Base-by-base conservation (phyloP, 2,329 filamentous ascomycete genomes). In the Chaetomium sp. region DNA sequence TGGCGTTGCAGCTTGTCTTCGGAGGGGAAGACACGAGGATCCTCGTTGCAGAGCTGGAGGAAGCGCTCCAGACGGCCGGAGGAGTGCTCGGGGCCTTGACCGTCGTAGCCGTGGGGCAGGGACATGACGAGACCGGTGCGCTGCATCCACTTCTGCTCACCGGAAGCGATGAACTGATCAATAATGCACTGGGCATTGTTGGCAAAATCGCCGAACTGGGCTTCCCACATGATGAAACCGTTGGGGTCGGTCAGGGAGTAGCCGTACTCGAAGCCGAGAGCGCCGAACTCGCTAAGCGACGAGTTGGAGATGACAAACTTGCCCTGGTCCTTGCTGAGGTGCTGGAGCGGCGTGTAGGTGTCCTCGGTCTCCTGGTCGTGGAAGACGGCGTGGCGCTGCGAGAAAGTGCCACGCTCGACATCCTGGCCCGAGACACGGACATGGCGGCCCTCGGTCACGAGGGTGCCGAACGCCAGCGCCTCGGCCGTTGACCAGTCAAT, bases 131-230 rank as follows among this genome's bases (percentile, higher is more conserved):
- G 87, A 74, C 95, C 95, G 62, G 93, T 97, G 79, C 95, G 90
- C 83, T 99, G 95, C 80, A 98, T 90, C 95, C 95, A 99, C 83
- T 99, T 99, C 70, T 91, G 89, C 81, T 99, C 95, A 76, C 95
- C 95, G 68, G 95, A 97, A 58, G 95, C 94, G 73, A 99, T 90
- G 81, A 99, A 99, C 80, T 99, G 95, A 78, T 99, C 95, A 75
- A 99, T 96, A 79, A 99, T 96, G 78, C 93, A 96, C 81, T 99
- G 95, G 51, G 95, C 94, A 75, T 97, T 99, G 86, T 99, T 99
- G 84, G 95, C 95, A 74, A 99, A 99, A 80, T 99, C 95, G 84
- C 95, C 95, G 75, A 99, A 99, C 80, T 99, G 95, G 45, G 95
- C 95, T 82, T 99, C 95, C 95, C 95, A 99, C 88, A 99, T 96